Base-by-base conservation (phyloP, 139 green algal genomes). In the Chlamydomonas sp. region DNA sequence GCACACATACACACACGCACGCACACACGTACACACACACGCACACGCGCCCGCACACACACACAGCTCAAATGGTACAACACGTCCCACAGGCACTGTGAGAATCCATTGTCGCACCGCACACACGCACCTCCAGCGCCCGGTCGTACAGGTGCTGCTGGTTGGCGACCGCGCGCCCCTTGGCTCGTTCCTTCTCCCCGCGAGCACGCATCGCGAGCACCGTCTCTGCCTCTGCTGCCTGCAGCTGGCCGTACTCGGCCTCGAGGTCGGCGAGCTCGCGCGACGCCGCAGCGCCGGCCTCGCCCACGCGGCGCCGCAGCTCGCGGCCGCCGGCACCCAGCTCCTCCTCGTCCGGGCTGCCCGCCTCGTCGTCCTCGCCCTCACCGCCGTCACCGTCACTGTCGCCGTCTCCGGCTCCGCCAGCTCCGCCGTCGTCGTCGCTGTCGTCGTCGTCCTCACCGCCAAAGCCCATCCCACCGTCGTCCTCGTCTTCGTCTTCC, bases 61-160 rank as follows among this genome's bases (percentile, higher is more conserved):
- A n/a, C n/a, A n/a, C n/a, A n/a, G n/a, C n/a, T n/a, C n/a, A n/a
- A n/a, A n/a, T n/a, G n/a, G n/a, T n/a, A n/a, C n/a, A n/a, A n/a
- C n/a, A n/a, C n/a, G n/a, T n/a, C n/a, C n/a, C n/a, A n/a, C n/a
- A n/a, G n/a, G n/a, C n/a, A n/a, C n/a, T n/a, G n/a, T n/a, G n/a
- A n/a, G n/a, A n/a, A n/a, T n/a, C n/a, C n/a, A n/a, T n/a, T n/a
- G n/a, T n/a, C n/a, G n/a, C n/a, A n/a, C n/a, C n/a, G n/a, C n/a
- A n/a, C n/a, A n/a, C n/a, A n/a, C 89, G 86, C 33, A 73, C 3
- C 73, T 92, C 84, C 33, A 95, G 75, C 22, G 76, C 67, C 0
- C 75, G 69, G 30, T 90, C 83, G 78, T 88, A 95, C 57, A 94
- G 39, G 29, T 33, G n/a, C 67, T 77, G 39, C 39, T 50, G 39